Base-by-base conservation (phyloP, 768 basidiomycete species). In the Butyriboletus loyo region DNA sequence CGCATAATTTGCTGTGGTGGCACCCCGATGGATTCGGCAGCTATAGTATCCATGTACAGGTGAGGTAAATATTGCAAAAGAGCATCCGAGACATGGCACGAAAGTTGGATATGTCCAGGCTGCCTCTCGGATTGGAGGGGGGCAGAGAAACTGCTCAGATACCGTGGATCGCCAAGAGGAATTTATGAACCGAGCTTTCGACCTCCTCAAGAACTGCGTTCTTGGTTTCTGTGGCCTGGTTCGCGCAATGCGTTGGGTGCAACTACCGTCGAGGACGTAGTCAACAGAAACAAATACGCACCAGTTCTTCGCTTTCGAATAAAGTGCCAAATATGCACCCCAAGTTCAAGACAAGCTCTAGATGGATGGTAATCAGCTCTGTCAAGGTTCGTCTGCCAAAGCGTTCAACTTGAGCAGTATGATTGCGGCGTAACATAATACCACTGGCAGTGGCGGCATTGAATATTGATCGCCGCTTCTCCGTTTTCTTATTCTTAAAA, bases 41-140 rank as follows among this genome's bases (percentile, higher is more conserved):
- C 25, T 30, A 25, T 49, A 27, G 80, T 81, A 36, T 81, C 71
- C 58, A n/a, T 47, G 43, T 28, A 44, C 39, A 34, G 21, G 36
- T 56, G 39, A 32, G 32, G 49, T 31, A 37, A 27, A 24, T 5
- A 85, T 76, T 21, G 69, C 71, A 36, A 84, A 61, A 6, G 79
- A 80, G 15, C 75, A 74, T 77, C 81, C 8, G 58, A 55, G 40
- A 83, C 57, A 55, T 82, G 78, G 19, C 78, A 79, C 5, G 80
- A 64, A n/a, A 84, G 31, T 25, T 25, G 39, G n/a, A 13, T 13
- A 32, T 32, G 13, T 54, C 10, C 24, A 8, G 3, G 11, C 34
- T 21, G 11, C 24, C 42, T 27, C 36, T 25, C 5, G 17, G 9
- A 2, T 24, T 38, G 15, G 19, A 22, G 28, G 31, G n/a, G 11